A percentile compares a stretch with the other conserved stretches of the same genome.
Evolutionary conservation across 768 basidiomycete species (phyloP).

Genomic region (Pulveroboletus sp.): DNA sequence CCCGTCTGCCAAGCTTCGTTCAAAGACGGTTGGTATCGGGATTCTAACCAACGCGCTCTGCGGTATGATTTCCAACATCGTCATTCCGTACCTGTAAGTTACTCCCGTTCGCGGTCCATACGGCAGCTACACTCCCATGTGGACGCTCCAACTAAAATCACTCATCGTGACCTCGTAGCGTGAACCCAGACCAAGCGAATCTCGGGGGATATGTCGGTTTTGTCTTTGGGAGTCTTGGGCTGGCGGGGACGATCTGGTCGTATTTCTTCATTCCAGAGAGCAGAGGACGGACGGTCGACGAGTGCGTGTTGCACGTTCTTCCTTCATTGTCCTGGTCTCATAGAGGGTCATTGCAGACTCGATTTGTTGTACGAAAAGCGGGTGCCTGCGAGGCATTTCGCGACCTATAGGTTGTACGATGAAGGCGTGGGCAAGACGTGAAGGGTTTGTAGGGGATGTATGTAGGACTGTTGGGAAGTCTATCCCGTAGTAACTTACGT

Average conservation of each 20-base stretch:
- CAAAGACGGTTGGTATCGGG: conserved; percentile 27
- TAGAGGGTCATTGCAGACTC: conserved; percentile 11
- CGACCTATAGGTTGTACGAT: conserved; percentile 12
- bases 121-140: background rate
- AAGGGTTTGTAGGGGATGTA: background rate
- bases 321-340: background rate
- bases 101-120: too few species aligned
- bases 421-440: background rate
- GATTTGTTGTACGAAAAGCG: conserved; percentile 30
- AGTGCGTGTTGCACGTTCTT: conserved; percentile 16
- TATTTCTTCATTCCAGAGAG: conserved; percentile 28
- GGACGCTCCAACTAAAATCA: background rate
- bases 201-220: conserved; percentile 28
- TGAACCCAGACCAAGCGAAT: conserved; percentile 27
- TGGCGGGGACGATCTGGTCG: conserved; percentile 20
- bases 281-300: conserved; percentile 25
- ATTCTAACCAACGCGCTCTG: conserved; percentile 24
- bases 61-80: conserved; percentile 22
- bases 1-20: conserved; percentile 28
- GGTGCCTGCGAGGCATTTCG: conserved; percentile 28
- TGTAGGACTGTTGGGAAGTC: too few species aligned
- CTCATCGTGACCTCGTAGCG: conserved; percentile 3
- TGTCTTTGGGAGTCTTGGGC: conserved; percentile 23
- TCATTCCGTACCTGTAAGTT: conserved; percentile 27
- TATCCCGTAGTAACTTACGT: too few species aligned